Evolutionary conservation across 331 rosid species (phyloP).

Genomic region (Erythrophleum ivorense): DNA sequence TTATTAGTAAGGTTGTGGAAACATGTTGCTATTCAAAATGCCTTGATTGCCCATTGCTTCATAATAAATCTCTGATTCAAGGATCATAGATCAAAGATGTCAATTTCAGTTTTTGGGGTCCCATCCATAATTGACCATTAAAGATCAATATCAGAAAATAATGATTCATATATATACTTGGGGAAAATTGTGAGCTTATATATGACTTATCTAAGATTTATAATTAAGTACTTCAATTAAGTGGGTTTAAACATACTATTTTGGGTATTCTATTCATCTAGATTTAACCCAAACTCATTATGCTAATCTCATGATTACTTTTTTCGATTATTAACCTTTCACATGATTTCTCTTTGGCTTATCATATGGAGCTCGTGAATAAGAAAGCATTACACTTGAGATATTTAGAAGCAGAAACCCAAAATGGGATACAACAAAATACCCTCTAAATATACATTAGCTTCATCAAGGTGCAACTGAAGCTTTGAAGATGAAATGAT

Average conservation of each 20-base stretch:
- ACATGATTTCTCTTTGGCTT: no score
- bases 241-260: neutral
- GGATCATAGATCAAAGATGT: neutral
- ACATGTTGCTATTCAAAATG: neutral
- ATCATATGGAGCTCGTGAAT: no score
- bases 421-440: no score
- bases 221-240: neutral
- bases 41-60: neutral
- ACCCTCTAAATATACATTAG: no score
- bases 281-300: no score
- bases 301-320: no score
- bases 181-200: neutral
- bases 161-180: neutral
- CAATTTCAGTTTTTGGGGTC: neutral
- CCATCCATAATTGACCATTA: neutral
- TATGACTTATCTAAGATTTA: neutral
- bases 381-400: no score
- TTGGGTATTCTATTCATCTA: neutral
- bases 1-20: neutral
- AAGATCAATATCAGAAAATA: neutral
- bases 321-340: no score
- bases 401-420: no score
- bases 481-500: no score
- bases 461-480: no score
- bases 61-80: neutral